A percentile compares a stretch with the other conserved stretches of the same genome.
These are phyloP conservation scores for Suzukiozyma palmioleophila DNA, from an alignment of 1,139 yeast species.

Conservation along the genomic window DNA sequence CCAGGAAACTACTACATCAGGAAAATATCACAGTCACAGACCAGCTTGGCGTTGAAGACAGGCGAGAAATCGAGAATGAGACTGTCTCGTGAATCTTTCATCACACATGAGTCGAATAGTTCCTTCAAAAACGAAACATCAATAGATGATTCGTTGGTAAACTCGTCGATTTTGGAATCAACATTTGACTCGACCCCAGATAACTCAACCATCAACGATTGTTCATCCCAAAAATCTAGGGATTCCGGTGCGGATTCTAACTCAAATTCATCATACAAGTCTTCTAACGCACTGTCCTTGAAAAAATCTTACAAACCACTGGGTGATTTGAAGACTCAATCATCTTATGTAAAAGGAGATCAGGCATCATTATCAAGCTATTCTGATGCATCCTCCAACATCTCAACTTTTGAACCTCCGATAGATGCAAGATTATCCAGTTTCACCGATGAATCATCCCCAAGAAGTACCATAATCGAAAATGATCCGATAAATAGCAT, in stretches of 20 bases:
- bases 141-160: too few species aligned
- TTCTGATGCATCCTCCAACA: background rate
- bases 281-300: background rate
- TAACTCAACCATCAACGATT: too few species aligned
- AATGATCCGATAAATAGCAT: slow-evolving; percentile 1
- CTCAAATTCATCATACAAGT: background rate
- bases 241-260: background rate
- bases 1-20: slow-evolving; percentile 2
- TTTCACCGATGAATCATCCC: slow-evolving; percentile 7
- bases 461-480: slow-evolving; percentile 2
- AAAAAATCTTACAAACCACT: background rate
- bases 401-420: slow-evolving; percentile 4
- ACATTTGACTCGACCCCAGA: too few species aligned
- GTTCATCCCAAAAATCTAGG: too few species aligned
- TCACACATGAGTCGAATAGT: too few species aligned
- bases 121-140: too few species aligned
- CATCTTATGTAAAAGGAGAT: background rate
- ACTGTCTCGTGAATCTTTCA: too few species aligned
- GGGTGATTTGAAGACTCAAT: background rate
- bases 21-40: slow-evolving; percentile 2
- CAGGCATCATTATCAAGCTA: background rate
- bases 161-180: too few species aligned
- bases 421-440: slow-evolving; percentile 1
- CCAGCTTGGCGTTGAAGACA: background rate
- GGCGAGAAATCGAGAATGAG: too few species aligned